Evolutionary conservation across 1,284 basidiomycete species (phyloP), one percentile per base, ranked within the genome.

Genomic region (Cryptococcus hybrid): DNA sequence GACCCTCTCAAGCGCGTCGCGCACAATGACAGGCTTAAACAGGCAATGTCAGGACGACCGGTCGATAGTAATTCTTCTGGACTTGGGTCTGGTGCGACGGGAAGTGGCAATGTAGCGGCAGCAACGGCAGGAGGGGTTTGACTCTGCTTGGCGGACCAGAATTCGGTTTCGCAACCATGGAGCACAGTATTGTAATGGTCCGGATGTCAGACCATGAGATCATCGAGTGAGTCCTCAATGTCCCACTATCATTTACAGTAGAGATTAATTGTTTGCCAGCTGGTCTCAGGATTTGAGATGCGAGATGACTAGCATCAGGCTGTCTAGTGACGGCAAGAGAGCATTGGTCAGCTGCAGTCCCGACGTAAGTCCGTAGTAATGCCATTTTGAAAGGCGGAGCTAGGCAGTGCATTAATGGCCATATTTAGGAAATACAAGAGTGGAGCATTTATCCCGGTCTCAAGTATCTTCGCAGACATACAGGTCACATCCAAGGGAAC

Each of bases 331-430:
- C 76, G 95, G 92, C 12, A 86, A 86, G 61, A 92, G 86, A 68
- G 90, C 89, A 2, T 81, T 99, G 52, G 84, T 98, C 67, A 95
- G 89, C 72, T 88, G 90, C 70, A 84, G 89, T 43, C 89, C 90
- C 9, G 86, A 91, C 76, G 90, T 92, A 74, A 82, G 88, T 80
- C 30, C 4, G 30, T 30, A 30, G 30, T 30, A 30, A 30, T 53
- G 40, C 52, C 58, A 48, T 50, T 53, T 45, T 45, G 64, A 52
- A 68, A 51, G 49, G 59, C 51, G 47, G 48, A 54, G 30, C 11
- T 36, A 37, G 42, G 53, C 49, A 24, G 46, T 47, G 63, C 61
- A 69, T 65, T 46, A 69, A 47, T 15, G 15, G n/a, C 5, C 8
- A 24, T 38, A 8, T 7, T 11, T 59, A 95, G 90, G 92, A 96